Evolutionary conservation across 2,329 filamentous ascomycete species (phyloP).

Genomic region (Elsinoe australis): DNA sequence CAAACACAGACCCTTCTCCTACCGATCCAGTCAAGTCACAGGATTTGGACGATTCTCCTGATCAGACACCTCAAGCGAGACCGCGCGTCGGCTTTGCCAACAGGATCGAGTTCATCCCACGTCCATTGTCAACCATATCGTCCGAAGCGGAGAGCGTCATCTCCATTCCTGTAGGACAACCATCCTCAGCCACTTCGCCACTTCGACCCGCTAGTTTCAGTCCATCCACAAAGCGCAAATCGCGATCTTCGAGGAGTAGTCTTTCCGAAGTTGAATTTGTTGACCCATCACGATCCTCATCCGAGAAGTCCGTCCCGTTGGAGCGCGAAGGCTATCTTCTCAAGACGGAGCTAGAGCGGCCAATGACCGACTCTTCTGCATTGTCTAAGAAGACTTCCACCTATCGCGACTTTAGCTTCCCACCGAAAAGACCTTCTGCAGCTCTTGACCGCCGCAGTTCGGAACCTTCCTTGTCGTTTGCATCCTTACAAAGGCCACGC

Average conservation of each 20-base stretch:
- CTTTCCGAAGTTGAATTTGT: constrained; percentile 13
- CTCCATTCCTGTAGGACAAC: constrained; percentile 40
- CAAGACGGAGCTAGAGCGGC: constrained; percentile 4
- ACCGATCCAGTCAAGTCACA: not conserved
- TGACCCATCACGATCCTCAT: not conserved
- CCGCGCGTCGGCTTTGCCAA: constrained; percentile 77
- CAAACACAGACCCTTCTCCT: constrained; percentile 5
- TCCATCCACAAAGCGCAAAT: constrained; percentile 13
- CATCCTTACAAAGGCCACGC: constrained; percentile 23
- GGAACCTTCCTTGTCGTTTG: constrained; percentile 31
- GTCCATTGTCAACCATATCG: constrained; percentile 75
- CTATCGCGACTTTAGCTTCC: constrained; percentile 10
- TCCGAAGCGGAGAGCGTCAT: constrained; percentile 74
- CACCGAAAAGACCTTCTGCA: not conserved
- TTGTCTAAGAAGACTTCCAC: not conserved
- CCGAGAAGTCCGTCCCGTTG: not conserved
- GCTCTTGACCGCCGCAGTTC: constrained; percentile 47
- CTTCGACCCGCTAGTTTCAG: constrained; percentile 11
- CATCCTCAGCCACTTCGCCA: constrained; percentile 12
- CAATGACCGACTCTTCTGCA: not conserved
- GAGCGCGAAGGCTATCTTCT: not conserved
- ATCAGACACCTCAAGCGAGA: constrained; percentile 33
- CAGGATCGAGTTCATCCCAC: constrained; percentile 71
- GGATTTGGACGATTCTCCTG: constrained; percentile 8
- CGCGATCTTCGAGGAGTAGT: constrained; percentile 10